These are phyloP conservation scores for Russula abietina DNA, from an alignment of 768 basidiomycete genomes.

Conservation along the genomic window DNA sequence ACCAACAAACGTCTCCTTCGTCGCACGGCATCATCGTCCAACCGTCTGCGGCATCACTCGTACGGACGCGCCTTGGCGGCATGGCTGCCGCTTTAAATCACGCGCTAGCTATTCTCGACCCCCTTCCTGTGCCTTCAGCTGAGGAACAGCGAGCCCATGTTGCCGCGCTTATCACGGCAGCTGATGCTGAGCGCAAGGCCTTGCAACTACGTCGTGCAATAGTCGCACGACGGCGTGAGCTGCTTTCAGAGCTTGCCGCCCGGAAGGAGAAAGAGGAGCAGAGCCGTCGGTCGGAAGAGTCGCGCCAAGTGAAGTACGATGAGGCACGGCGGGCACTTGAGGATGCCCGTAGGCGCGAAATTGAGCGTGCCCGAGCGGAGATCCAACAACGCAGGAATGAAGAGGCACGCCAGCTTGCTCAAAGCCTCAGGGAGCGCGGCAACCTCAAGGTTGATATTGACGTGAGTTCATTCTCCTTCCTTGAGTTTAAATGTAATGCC, in stretches of 20 bases:
- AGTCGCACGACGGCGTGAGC: slow-evolving; percentile 77
- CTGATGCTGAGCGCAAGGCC: slow-evolving; percentile 71
- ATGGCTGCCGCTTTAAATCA: slow-evolving; percentile 70
- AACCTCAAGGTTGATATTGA: slow-evolving; percentile 66
- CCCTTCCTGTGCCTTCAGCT: slow-evolving; percentile 37
- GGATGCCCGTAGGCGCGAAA: slow-evolving; percentile 56
- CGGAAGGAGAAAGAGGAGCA: slow-evolving; percentile 88
- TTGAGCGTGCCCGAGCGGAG: slow-evolving; percentile 61
- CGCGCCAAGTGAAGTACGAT: slow-evolving; percentile 62
- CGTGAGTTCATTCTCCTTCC: slow-evolving; percentile 36
- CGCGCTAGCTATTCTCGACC: slow-evolving; percentile 54
- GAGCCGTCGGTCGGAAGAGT: slow-evolving; percentile 64
- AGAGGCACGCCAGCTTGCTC: slow-evolving; percentile 85
- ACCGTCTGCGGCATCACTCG: slow-evolving; percentile 62
- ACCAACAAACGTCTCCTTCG: slow-evolving; percentile 32
- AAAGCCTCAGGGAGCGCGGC: slow-evolving; percentile 74
- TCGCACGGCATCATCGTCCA: slow-evolving; percentile 48
- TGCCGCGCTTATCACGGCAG: slow-evolving; percentile 52
- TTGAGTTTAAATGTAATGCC: background rate
- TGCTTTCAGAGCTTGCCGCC: slow-evolving; percentile 75
- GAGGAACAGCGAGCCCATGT: slow-evolving; percentile 58
- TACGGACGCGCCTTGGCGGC: slow-evolving; percentile 70
- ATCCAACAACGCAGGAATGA: slow-evolving; percentile 72
- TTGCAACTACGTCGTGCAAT: slow-evolving; percentile 71
- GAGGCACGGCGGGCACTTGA: slow-evolving; percentile 56